Evolutionary conservation across 1,284 basidiomycete species (phyloP).

Genomic region (Coriolopsis trogii): DNA sequence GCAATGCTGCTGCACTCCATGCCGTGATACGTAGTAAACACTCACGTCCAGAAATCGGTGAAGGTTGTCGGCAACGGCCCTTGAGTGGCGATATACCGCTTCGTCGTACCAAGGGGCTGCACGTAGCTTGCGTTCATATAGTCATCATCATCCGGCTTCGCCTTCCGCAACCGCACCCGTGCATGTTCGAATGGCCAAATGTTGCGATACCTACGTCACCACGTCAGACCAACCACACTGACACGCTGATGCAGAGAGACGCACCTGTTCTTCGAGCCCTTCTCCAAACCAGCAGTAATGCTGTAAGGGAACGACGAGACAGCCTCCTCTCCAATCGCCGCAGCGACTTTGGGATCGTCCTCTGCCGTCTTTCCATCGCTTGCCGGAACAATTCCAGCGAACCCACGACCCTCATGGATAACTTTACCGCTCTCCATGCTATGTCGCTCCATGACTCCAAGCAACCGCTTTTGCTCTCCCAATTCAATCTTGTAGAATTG

Average conservation of each 20-base stretch:
- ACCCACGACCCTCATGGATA: constrained; percentile 20
- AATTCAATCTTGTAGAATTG: constrained; percentile 92
- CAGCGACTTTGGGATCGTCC: constrained; percentile 14
- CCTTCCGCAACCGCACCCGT: constrained; percentile 71
- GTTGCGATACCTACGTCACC: constrained; percentile 75
- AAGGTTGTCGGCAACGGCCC: constrained; percentile 92
- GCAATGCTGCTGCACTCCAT: too few species aligned
- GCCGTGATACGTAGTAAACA: constrained; percentile 27
- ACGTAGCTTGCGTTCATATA: constrained; percentile 95
- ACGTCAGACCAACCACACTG: too few species aligned
- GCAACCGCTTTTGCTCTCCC: constrained; percentile 87
- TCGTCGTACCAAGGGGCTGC: constrained; percentile 79
- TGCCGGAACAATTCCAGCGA: constrained; percentile 4
- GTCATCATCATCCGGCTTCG: constrained; percentile 65
- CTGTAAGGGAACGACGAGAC: constrained; percentile 75
- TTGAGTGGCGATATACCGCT: constrained; percentile 94
- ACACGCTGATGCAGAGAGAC: constrained; percentile 29
- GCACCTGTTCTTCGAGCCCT: constrained; percentile 91
- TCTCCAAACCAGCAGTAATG: constrained; percentile 95
- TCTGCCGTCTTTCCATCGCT: constrained; percentile 8
- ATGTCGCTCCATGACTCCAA: constrained; percentile 93
- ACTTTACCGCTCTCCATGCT: constrained; percentile 51
- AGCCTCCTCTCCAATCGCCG: constrained; percentile 14
- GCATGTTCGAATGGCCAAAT: constrained; percentile 98
- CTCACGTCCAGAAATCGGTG: constrained; percentile 95